phyloP scores from a whole-genome alignment of 1,284 basidiomycete genomes.

The Apiotrichum veenhuisii region DNA sequence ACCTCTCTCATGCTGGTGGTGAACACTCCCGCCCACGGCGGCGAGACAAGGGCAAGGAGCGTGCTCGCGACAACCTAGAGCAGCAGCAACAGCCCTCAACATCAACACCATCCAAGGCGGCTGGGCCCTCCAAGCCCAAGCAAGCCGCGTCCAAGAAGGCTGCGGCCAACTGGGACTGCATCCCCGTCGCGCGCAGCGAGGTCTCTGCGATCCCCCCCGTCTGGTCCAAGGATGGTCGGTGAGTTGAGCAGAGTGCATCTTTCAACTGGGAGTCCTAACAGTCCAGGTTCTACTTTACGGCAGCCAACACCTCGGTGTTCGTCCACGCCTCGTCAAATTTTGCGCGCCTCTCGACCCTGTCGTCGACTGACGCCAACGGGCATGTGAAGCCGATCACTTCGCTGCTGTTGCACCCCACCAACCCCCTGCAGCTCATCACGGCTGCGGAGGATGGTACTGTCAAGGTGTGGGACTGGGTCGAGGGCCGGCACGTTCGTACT shows the following conservation, averaged over 20 bases:
- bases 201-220: constrained; percentile 65
- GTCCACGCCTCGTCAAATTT: constrained; percentile 67
- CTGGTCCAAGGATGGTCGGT: constrained; percentile 84
- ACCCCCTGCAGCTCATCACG: constrained; percentile 84
- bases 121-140: constrained; percentile 15
- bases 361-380: constrained; percentile 50
- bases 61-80: constrained; percentile 13
- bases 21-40: constrained; percentile 1
- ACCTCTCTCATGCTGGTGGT: constrained; percentile 7
- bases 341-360: constrained; percentile 73
- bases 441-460: constrained; percentile 77
- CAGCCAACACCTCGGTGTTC: constrained; percentile 70
- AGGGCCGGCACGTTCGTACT: constrained; percentile 72
- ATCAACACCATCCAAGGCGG: not conserved
- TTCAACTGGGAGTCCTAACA: not conserved
- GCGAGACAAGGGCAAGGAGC: constrained; percentile 28
- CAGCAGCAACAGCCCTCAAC: not conserved
- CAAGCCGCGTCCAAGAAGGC: not conserved
- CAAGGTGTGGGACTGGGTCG: constrained; percentile 90
- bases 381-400: constrained; percentile 66
- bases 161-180: constrained; percentile 31
- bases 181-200: constrained; percentile 62
- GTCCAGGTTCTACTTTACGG: constrained; percentile 78
- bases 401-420: constrained; percentile 74
- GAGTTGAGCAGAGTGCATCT: constrained; percentile 39